phyloP scores from a whole-genome alignment of 2,329 filamentous ascomycete species.

The Botryosphaeria agaves region DNA sequence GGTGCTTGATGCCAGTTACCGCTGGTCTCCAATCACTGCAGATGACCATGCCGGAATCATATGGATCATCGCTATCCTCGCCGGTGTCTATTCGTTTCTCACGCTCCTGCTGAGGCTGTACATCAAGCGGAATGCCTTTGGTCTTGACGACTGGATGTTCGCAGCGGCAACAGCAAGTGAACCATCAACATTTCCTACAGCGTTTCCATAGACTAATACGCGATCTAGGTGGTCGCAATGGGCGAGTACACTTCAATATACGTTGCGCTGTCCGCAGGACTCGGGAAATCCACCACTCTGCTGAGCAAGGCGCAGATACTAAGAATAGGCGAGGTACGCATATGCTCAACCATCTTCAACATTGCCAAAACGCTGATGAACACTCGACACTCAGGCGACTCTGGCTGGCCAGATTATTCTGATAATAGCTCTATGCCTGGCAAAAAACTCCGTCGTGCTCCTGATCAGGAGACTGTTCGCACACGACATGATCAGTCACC shows the following conservation, averaged over 20 bases:
- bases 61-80: constrained; percentile 12
- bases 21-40: constrained; percentile 1
- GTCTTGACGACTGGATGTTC: constrained; percentile 12
- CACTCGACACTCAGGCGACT: constrained; percentile 5
- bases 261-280: constrained; percentile 4
- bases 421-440: constrained; percentile 9
- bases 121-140: constrained; percentile 11
- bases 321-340: no score
- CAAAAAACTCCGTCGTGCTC: constrained; percentile 13
- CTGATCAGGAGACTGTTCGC: constrained; percentile 15
- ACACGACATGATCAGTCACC: constrained; percentile 7
- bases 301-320: neutral
- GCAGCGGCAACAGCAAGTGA: constrained; percentile 4
- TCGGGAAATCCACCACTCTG: constrained; percentile 1
- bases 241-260: constrained; percentile 9
- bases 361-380: no score
- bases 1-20: constrained; percentile 1
- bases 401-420: constrained; percentile 11
- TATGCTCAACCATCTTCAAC: no score
- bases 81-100: constrained; percentile 10
- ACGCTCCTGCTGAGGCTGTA: constrained; percentile 9
- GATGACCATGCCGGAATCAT: constrained; percentile 10
- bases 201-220: constrained; percentile 2
- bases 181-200: neutral
- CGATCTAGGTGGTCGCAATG: constrained; percentile 4